phyloP scores from a whole-genome alignment of 495 filamentous ascomycete species.

The Lophiostoma macrostomum region DNA sequence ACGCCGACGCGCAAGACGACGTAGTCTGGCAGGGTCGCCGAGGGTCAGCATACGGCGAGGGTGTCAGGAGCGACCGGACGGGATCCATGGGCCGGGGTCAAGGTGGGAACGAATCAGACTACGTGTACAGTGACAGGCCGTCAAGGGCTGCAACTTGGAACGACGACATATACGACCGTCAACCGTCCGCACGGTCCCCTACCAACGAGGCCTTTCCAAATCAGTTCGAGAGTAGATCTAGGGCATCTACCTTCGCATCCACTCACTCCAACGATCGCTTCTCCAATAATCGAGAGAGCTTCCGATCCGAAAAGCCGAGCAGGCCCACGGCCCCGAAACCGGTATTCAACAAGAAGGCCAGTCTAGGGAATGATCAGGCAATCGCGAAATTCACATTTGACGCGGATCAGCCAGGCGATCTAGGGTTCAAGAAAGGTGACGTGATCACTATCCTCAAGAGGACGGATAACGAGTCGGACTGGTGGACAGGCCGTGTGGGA shows the following conservation, averaged over 20 bases:
- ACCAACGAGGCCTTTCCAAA: slow-evolving; percentile 48
- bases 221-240: slow-evolving; percentile 53
- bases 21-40: slow-evolving; percentile 86
- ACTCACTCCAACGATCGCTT: slow-evolving; percentile 31
- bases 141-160: slow-evolving; percentile 77
- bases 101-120: slow-evolving; percentile 37
- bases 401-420: slow-evolving; percentile 85
- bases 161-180: slow-evolving; percentile 82
- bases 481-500: slow-evolving; percentile 76
- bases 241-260: slow-evolving; percentile 34
- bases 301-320: too few relatives aligned
- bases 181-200: slow-evolving; percentile 47
- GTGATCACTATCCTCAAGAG: slow-evolving; percentile 95
- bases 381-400: slow-evolving; percentile 91
- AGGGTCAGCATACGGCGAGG: slow-evolving; percentile 75
- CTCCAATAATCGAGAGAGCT: slow-evolving; percentile 53
- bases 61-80: slow-evolving; percentile 57
- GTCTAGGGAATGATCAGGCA: slow-evolving; percentile 76
- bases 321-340: slow-evolving; percentile 86
- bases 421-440: slow-evolving; percentile 96
- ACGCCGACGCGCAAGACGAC: slow-evolving; percentile 82
- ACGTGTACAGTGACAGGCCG: slow-evolving; percentile 64
- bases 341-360: slow-evolving; percentile 65
- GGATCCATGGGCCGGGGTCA: slow-evolving; percentile 36
- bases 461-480: slow-evolving; percentile 86